These are phyloP conservation scores for Paracamarosporium sp. DNA, from an alignment of 2,329 filamentous ascomycete species.

Conservation along the genomic window DNA sequence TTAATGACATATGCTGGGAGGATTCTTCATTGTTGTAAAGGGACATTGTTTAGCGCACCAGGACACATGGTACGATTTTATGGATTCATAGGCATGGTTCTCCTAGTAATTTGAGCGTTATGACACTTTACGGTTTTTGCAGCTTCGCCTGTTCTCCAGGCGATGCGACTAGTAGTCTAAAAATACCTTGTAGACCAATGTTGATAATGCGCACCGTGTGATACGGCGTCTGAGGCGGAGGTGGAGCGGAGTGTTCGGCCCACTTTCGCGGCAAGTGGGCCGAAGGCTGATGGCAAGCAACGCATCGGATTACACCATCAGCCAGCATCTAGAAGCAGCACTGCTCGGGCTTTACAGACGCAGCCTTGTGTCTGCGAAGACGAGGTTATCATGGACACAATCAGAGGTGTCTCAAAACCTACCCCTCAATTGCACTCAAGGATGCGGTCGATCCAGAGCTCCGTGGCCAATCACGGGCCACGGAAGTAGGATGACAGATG, in stretches of 20 bases:
- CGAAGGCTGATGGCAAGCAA: background rate
- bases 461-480: constrained; percentile 24
- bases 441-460: constrained; percentile 21
- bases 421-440: constrained; percentile 18
- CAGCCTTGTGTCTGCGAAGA: too few species aligned
- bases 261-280: background rate
- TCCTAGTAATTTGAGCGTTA: background rate
- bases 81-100: background rate
- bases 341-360: background rate
- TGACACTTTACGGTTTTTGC: background rate
- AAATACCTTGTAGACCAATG: background rate
- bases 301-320: constrained; percentile 4
- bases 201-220: background rate
- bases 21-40: background rate
- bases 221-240: background rate
- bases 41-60: background rate
- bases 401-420: background rate
- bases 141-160: background rate
- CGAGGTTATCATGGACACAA: background rate
- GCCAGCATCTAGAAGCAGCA: background rate
- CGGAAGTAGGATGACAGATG: constrained; percentile 20
- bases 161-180: background rate
- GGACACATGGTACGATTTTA: background rate
- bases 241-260: constrained; percentile 1
- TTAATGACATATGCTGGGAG: background rate